These are phyloP conservation scores for Boeremia lycopersici DNA, from an alignment of 2,329 filamentous ascomycete species.

Conservation along the genomic window DNA sequence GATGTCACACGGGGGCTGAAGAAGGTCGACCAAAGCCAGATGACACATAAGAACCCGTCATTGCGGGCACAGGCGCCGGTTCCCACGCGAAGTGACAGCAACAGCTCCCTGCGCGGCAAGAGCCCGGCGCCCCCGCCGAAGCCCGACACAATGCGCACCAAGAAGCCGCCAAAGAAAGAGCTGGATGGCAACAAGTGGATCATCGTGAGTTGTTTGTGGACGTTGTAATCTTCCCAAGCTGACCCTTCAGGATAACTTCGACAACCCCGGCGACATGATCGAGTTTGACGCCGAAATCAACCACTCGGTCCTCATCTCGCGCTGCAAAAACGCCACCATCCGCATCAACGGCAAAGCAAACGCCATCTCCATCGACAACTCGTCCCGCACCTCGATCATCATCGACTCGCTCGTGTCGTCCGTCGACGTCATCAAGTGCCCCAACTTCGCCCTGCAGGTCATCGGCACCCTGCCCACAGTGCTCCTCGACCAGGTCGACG, in stretches of 20 bases:
- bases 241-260: constrained; percentile 78
- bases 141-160: constrained; percentile 56
- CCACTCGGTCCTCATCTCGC: constrained; percentile 90
- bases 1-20: constrained; percentile 85
- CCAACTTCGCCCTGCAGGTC: constrained; percentile 94
- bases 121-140: constrained; percentile 82
- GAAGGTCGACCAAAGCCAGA: constrained; percentile 93
- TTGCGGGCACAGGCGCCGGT: constrained; percentile 77
- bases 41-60: constrained; percentile 98
- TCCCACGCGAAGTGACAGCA: constrained; percentile 61
- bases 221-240: not conserved
- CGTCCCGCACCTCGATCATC: constrained; percentile 79
- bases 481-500: constrained; percentile 90
- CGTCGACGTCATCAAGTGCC: constrained; percentile 92
- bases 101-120: constrained; percentile 66
- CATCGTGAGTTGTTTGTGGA: constrained; percentile 62
- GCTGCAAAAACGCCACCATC: constrained; percentile 88
- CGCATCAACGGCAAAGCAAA: constrained; percentile 93
- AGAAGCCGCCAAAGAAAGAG: constrained; percentile 56
- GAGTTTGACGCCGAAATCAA: constrained; percentile 81
- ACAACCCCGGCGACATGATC: constrained; percentile 73
- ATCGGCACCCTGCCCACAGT: constrained; percentile 84
- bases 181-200: constrained; percentile 83
- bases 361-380: constrained; percentile 95
- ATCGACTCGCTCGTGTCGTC: constrained; percentile 89